Evolutionary conservation across 2,329 filamentous ascomycete species (phyloP), one percentile per base, ranked within the genome.

Genomic region (Clarireedia paspali): DNA sequence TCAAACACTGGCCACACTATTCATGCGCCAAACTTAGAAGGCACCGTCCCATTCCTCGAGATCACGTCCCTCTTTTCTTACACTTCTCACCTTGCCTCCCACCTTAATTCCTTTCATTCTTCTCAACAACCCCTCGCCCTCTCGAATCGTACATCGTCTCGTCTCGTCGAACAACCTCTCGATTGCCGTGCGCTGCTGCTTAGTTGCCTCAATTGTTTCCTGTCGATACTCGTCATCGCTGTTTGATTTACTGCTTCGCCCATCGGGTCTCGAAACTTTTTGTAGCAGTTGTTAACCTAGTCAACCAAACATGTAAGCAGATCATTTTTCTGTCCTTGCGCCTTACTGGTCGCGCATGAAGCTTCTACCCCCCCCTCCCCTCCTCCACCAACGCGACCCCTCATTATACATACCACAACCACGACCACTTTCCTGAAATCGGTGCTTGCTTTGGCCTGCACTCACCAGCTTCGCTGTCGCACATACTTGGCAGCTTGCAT

Each of bases 161-260:
- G 58, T 59, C 62, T 59, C 57, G 55, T 54, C 55, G 39, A 55
- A 34, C 10, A 30, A 17, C 55, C 42, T 56, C 47, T 57, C 59
- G 56, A 59, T 62, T 55, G 58, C 61, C 54, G 55, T 58, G 57
- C 65, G 61, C 58, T 60, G 55, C 52, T 60, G 55, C 52, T 60
- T 62, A 52, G 63, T 63, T 66, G 64, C 44, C 60, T 63, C 66
- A 62, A 65, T 67, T 67, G 62, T 70, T 69, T 59, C 47, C 60
- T 66, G 60, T 69, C 64, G 66, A 67, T 67, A 65, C 40, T 58
- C 62, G 60, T 63, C 62, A 63, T 64, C 67, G 63, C 69, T 70
- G 63, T 66, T 64, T 63, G 66, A 66, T 69, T 70, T 63, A 49
- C 64, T 64, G 62, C 62, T 65, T 67, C 17, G 63, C 57, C 60